Percentiles rank a stretch among this genome's conserved stretches.
phyloP scores from a whole-genome alignment of 768 basidiomycete species.

The Leccinellum albellum region DNA sequence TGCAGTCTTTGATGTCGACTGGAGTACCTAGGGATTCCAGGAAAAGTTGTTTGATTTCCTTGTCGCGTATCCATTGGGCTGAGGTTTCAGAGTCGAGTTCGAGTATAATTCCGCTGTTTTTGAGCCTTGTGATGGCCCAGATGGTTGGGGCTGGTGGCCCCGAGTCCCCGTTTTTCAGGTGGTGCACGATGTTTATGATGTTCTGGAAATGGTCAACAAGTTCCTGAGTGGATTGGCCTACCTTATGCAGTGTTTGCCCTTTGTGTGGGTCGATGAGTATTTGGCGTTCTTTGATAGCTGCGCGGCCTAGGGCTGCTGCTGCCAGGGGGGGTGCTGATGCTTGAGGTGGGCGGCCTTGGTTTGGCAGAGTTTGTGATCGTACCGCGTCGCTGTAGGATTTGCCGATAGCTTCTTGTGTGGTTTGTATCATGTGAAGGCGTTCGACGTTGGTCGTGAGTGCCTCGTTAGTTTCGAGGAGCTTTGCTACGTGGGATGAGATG shows the following conservation, averaged over 20 bases:
- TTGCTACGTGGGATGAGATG: background rate
- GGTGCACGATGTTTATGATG: background rate
- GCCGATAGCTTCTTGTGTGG: no score
- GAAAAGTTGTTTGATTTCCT: background rate
- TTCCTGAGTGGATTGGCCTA: background rate
- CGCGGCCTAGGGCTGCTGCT: background rate
- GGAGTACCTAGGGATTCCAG: background rate
- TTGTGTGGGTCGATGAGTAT: background rate
- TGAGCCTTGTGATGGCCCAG: background rate
- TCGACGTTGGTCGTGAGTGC: background rate
- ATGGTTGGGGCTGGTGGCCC: background rate
- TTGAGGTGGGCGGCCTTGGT: no score
- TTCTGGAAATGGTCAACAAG: background rate
- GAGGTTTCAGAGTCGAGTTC: background rate
- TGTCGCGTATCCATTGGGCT: background rate
- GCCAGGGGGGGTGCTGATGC: background rate
- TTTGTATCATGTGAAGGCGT: background rate
- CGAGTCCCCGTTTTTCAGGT: background rate
- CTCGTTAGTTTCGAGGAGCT: background rate
- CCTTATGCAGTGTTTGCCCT: background rate
- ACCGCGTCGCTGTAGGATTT: no score
- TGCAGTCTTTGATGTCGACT: background rate
- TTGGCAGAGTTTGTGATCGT: no score
- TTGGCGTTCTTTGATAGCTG: background rate
- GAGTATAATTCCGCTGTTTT: background rate